Evolutionary conservation across 345 rosid genomes (phyloP), one percentile per base, ranked within the genome.

Genomic region (Syzygium jambos): DNA sequence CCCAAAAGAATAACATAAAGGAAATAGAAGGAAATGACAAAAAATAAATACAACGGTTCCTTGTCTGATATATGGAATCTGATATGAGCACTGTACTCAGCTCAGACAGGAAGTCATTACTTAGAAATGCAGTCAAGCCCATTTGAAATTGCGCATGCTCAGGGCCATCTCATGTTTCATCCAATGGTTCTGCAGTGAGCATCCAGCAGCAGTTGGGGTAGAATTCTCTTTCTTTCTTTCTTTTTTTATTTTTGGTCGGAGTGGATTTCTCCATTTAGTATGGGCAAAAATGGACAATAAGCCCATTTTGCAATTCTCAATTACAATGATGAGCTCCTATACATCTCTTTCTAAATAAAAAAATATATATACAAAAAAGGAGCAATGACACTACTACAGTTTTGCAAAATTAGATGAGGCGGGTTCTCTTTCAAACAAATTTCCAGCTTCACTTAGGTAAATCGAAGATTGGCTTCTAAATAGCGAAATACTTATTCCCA

Each of bases 201-300:
- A 73, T 73, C 82, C 82, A 38, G 49, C 13, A 41, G 27, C 11
- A 34, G 82, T 73, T 38, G 82, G 49, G 5, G 27, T 38, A 34
- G 25, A 73, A 6, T n/a, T n/a, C 30, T n/a, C 30, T 3, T 12
- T 59, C 3, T 5, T 3, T 1, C 12, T 27, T 3, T 3, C 3
- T 0, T 4, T 11, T 11, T 5, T 10, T n/a, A n/a, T 25, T 11
- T 59, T 12, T 5, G 4, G 7, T 27, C 9, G 1, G 30, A 13
- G 73, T n/a, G 13, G 34, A 61, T 73, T 38, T 73, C 25, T 73
- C 25, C 27, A 21, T 38, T 38, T 29, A 29, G 51, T 51, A 84
- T 19, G 27, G 25, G 82, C 23, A 73, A 73, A 73, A 73, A 43
- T 34, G 49, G 49, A 73, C 49, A 73, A 38, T 5, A 73, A 38